Percentiles rank a stretch among this genome's conserved stretches.
Evolutionary conservation across 257 asterid species (phyloP).

Genomic region (Rhazya stricta): DNA sequence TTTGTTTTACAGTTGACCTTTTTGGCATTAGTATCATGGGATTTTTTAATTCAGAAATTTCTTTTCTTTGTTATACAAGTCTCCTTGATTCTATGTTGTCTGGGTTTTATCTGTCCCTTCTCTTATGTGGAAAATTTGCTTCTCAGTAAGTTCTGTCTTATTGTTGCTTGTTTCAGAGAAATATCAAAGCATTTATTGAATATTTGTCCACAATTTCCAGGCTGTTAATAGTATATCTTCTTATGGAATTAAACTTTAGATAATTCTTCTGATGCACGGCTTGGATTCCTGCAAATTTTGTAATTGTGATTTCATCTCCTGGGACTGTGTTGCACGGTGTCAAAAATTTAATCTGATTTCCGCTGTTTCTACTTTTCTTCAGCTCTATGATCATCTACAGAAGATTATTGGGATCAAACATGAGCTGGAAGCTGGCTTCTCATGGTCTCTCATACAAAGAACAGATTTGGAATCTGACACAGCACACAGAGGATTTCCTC

Average conservation of each 20-base stretch:
- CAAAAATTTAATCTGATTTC: not conserved
- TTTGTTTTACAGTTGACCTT: not conserved
- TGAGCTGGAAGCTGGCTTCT: slow-evolving; percentile 78
- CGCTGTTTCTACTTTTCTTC: slow-evolving; percentile 28
- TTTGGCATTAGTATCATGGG: not conserved
- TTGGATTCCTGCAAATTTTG: slow-evolving; percentile 2
- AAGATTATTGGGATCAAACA: slow-evolving; percentile 82
- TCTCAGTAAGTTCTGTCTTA: not conserved
- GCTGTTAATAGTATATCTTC: not conserved
- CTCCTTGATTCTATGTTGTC: no score
- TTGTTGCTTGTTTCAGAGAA: not conserved
- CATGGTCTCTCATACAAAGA: slow-evolving; percentile 92
- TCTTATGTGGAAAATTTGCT: not conserved
- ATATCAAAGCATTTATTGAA: not conserved
- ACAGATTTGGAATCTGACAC: slow-evolving; percentile 56
- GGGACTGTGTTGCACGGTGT: not conserved
- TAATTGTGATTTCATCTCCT: not conserved
- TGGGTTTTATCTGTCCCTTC: not conserved
- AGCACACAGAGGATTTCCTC: slow-evolving; percentile 51
- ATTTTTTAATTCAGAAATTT: not conserved
- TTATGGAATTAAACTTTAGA: not conserved
- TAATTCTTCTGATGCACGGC: not conserved
- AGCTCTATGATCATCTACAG: slow-evolving; percentile 74
- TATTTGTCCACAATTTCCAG: not conserved
- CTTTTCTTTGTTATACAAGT: not conserved